Percentiles rank a stretch among this genome's conserved stretches.
These are phyloP conservation scores for Theileria orientalis DNA, from an alignment of 169 alveolate genomes.

Conservation along the genomic window DNA sequence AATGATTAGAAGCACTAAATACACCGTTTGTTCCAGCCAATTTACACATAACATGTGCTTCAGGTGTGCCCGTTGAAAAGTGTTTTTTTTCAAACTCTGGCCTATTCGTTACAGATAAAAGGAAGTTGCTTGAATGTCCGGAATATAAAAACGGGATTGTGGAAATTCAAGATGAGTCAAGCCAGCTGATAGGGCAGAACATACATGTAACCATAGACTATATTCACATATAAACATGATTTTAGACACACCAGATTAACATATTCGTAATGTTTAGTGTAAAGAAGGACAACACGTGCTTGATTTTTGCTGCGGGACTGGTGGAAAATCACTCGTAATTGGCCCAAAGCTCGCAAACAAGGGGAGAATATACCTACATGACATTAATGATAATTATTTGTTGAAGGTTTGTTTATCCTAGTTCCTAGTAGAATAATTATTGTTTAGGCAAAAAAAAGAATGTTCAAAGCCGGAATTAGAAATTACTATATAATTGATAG, in stretches of 20 bases:
- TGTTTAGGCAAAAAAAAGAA: conserved; percentile 84
- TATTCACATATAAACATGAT: too few relatives aligned
- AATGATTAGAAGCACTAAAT: conserved; percentile 21
- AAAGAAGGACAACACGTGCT: conserved; percentile 88
- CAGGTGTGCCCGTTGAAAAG: conserved; percentile 81
- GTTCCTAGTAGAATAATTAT: background rate
- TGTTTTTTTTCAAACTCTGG: conserved; percentile 86
- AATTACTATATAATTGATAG: conserved; percentile 81
- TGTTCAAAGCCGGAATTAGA: conserved; percentile 89
- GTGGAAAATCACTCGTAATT: conserved; percentile 91
- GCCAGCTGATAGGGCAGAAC: conserved; percentile 78
- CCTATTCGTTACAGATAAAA: conserved; percentile 72
- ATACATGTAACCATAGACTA: conserved; percentile 30
- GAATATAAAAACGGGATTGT: conserved; percentile 87
- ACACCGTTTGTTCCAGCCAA: background rate
- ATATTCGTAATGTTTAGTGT: too few relatives aligned
- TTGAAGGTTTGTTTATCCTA: conserved; percentile 27
- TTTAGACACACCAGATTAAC: too few relatives aligned
- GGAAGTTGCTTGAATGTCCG: conserved; percentile 77
- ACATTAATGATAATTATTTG: conserved; percentile 75
- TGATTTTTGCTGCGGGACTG: conserved; percentile 94
- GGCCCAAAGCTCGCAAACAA: conserved; percentile 85
- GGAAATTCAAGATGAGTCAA: conserved; percentile 92
- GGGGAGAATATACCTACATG: conserved; percentile 90
- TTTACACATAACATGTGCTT: background rate